These are phyloP conservation scores for Beauveria asiatica DNA, from an alignment of 2,329 filamentous ascomycete genomes.

Conservation along the genomic window DNA sequence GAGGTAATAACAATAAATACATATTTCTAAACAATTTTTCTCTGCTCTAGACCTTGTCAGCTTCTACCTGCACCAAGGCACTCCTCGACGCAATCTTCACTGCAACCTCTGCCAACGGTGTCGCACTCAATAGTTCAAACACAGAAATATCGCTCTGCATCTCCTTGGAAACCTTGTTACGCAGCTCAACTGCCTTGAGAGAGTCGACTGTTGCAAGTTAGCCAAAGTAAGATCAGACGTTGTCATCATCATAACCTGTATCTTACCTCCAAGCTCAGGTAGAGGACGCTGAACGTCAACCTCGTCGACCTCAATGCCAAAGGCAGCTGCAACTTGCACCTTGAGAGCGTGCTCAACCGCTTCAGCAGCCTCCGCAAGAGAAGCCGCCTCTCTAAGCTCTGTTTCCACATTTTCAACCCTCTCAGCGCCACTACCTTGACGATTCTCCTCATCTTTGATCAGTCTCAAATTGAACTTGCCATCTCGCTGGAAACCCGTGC, in stretches of 20 bases:
- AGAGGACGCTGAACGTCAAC: constrained; percentile 6
- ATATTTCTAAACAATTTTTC: not conserved
- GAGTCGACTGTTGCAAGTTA: constrained; percentile 9
- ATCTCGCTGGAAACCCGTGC: not conserved
- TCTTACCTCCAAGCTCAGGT: constrained; percentile 9
- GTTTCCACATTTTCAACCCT: not conserved
- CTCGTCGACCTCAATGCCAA: constrained; percentile 1
- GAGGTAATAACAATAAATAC: not conserved
- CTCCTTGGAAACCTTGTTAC: constrained; percentile 6
- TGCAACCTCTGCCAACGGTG: constrained; percentile 8
- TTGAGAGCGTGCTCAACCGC: constrained; percentile 1
- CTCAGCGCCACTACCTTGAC: not conserved
- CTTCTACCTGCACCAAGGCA: not conserved
- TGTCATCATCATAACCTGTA: not conserved
- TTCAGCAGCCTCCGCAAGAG: constrained; percentile 1
- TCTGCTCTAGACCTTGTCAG: not conserved
- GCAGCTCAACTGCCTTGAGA: constrained; percentile 9
- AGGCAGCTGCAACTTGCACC: constrained; percentile 1
- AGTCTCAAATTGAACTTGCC: constrained; percentile 7
- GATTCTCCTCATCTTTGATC: not conserved
- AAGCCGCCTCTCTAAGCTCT: not conserved
- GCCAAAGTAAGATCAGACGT: not conserved
- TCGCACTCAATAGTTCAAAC: constrained; percentile 8
- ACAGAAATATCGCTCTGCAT: constrained; percentile 10
- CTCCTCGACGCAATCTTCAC: constrained; percentile 9